A percentile compares a stretch with the other conserved stretches of the same genome.
These are phyloP conservation scores for Trichoderma semiorbis DNA, from an alignment of 2,329 filamentous ascomycete species.

Conservation along the genomic window DNA sequence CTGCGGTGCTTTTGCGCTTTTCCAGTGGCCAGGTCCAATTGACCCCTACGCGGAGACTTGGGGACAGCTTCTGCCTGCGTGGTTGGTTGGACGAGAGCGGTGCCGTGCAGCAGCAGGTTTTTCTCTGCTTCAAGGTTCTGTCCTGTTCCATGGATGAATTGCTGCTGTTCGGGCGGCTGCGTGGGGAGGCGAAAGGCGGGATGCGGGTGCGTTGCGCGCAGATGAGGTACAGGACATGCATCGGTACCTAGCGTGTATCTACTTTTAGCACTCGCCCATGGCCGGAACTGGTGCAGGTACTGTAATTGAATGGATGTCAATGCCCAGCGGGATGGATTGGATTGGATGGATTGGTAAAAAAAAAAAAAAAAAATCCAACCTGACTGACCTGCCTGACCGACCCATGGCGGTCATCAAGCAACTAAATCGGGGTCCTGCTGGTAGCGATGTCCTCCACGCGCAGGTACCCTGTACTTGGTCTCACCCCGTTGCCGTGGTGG, in stretches of 20 bases:
- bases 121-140: background rate
- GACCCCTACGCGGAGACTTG: conserved; percentile 1
- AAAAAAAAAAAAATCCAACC: background rate
- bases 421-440: background rate
- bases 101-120: background rate
- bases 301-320: background rate
- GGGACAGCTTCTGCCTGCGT: background rate
- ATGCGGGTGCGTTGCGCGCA: background rate
- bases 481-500: conserved; percentile 12
- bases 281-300: background rate
- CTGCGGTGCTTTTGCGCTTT: background rate
- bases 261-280: background rate
- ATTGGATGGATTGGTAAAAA: background rate
- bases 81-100: conserved; percentile 10
- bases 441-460: background rate
- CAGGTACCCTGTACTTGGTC: conserved; percentile 13
- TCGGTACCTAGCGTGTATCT: background rate
- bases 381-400: background rate
- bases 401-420: background rate
- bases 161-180: conserved; percentile 1
- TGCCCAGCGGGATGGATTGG: background rate
- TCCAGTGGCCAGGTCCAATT: background rate
- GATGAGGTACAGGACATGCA: background rate
- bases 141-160: background rate
- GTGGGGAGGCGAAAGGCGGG: background rate